phyloP scores from a whole-genome alignment of 768 basidiomycete genomes.

The Leccinum pellstonianum region DNA sequence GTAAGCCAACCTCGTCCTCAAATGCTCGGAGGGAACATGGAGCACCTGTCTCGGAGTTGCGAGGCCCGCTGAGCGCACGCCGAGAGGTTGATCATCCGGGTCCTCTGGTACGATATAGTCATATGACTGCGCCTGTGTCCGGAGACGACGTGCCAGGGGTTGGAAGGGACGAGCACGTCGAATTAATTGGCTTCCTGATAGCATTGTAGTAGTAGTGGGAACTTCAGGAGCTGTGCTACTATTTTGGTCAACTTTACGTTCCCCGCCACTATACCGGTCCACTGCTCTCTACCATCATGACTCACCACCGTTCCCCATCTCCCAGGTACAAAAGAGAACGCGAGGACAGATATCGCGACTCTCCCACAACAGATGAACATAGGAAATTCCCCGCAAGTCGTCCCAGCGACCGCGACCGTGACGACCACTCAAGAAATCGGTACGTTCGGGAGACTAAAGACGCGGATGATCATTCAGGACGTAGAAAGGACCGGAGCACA shows the following conservation, averaged over 20 bases:
- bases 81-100: conserved; percentile 31
- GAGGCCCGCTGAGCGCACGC: conserved; percentile 42
- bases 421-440: conserved; percentile 26
- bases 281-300: conserved; percentile 35
- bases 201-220: conserved; percentile 18
- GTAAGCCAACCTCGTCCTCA: conserved; percentile 10
- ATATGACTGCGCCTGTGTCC: conserved; percentile 56
- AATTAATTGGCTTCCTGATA: conserved; percentile 18
- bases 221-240: background rate
- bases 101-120: conserved; percentile 38
- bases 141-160: conserved; percentile 38
- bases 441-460: conserved; percentile 32
- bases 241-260: background rate
- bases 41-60: conserved; percentile 60
- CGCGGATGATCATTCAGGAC: conserved; percentile 34
- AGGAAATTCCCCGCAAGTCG: conserved; percentile 33
- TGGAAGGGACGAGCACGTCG: conserved; percentile 30
- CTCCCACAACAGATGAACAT: conserved; percentile 34
- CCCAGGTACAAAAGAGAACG: conserved; percentile 27
- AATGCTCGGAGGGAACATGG: background rate
- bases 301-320: conserved; percentile 49
- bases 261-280: background rate
- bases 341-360: conserved; percentile 34
- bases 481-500: conserved; percentile 24
- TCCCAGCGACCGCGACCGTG: conserved; percentile 31